Base-by-base conservation (phyloP, 768 basidiomycete genomes). In the Arthromyces matolae region DNA sequence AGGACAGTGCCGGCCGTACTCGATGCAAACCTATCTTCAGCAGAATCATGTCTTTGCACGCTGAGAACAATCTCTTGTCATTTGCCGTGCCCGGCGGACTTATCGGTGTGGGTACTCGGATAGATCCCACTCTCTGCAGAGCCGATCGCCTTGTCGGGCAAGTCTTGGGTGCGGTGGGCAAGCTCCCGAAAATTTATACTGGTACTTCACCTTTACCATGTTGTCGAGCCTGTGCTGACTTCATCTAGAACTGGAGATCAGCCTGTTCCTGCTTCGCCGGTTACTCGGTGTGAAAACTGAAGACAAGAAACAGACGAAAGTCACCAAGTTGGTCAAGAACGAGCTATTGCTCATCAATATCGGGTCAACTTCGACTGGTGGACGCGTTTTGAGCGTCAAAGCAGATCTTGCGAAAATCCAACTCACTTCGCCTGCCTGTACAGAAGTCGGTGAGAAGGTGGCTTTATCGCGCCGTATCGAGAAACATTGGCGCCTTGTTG, bases 231-330 rank as follows among this genome's bases (percentile, higher is more conserved):
- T n/a, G n/a, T n/a, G n/a, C n/a, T 23, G 27, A 8, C 7, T 18
- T 14, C 9, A 36, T 3, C 50, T 91, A 93, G 94, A 67, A 76
- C 94, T 45, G 92, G 94, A n/a, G 67, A 93, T 94, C 64, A 89
- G 83, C 58, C 75, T 94, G 57, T 99, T 97, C 85, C 74, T 98
- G 25, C 86, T 99, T 27, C 89, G 96, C 51, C 84, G 96, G 50
- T 72, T 98, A 45, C 81, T 98, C n/a, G 95, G 96, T 64, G 96
- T 99, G 53, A 93, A 94, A 68, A 93, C 93, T 19, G 95, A 97
- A 68, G 96, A 98, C 73, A 96, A 94, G 75, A 99, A 97, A 67
- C 91, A 94, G 65, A 96, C 96, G 18, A 99, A 93, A 69, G 90
- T 92, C 19, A 77, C 89, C 44, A 96, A 96, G 67, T 79, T 96